A percentile compares a stretch with the other conserved stretches of the same genome.
Evolutionary conservation across 2,329 filamentous ascomycete species (phyloP).

Genomic region (Colletotrichum australisinense): DNA sequence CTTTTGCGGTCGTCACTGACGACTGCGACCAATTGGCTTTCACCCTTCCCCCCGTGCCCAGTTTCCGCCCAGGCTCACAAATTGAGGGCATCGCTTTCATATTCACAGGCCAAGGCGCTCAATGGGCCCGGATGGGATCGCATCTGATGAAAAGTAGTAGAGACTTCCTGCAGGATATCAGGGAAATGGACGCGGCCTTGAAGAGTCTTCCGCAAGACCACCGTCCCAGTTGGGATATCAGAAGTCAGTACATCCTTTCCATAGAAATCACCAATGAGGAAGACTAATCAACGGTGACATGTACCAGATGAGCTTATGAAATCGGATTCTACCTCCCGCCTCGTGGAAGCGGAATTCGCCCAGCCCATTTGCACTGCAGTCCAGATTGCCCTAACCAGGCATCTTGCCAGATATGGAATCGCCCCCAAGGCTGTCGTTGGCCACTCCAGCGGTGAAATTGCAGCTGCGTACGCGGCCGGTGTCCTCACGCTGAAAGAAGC

Average conservation of each 20-base stretch:
- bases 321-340: slow-evolving; percentile 13
- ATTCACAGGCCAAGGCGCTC: slow-evolving; percentile 60
- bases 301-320: slow-evolving; percentile 13
- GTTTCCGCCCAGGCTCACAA: slow-evolving; percentile 26
- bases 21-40: slow-evolving; percentile 36
- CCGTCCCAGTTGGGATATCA: slow-evolving; percentile 39
- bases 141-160: slow-evolving; percentile 38
- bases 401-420: slow-evolving; percentile 45
- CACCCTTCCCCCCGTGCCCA: slow-evolving; percentile 34
- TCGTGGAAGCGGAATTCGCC: slow-evolving; percentile 41
- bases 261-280: too few species aligned
- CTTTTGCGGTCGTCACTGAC: slow-evolving; percentile 37
- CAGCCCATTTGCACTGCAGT: slow-evolving; percentile 66
- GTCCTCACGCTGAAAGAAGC: slow-evolving; percentile 43
- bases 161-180: slow-evolving; percentile 21
- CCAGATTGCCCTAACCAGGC: slow-evolving; percentile 58
- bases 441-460: slow-evolving; percentile 55
- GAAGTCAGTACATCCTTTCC: neutral
- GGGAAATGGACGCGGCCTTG: slow-evolving; percentile 32
- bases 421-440: slow-evolving; percentile 47
- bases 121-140: slow-evolving; percentile 55
- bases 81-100: slow-evolving; percentile 36
- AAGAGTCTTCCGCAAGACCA: slow-evolving; percentile 40
- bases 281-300: neutral
- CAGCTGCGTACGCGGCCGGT: slow-evolving; percentile 49